Conservation (phyloP, 352 stramenopile species). For the Phytophthora hybrid region DNA sequence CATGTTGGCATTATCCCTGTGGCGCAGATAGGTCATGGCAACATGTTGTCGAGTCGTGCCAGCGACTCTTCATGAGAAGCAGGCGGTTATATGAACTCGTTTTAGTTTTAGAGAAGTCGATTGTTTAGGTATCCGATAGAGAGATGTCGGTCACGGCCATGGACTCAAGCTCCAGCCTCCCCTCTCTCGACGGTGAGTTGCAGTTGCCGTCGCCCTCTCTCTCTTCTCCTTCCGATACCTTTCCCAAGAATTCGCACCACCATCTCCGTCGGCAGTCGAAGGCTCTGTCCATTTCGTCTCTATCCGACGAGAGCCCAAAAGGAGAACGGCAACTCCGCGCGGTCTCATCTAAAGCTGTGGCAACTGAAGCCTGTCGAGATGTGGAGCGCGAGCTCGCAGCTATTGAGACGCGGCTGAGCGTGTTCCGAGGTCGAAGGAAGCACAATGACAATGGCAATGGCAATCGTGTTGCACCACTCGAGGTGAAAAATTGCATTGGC, state of each 20-base stretch:
- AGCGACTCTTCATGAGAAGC: conserved; percentile 16
- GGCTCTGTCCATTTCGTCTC: conserved; percentile 42
- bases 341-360: background rate
- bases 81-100: conserved; percentile 5
- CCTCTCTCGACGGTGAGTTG: background rate
- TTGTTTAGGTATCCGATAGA: background rate
- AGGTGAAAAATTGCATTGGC: background rate
- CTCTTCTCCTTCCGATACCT: background rate
- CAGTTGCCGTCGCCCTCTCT: background rate
- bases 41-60: conserved; percentile 4
- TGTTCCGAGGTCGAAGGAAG: conserved; percentile 33
- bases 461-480: conserved; percentile 10
- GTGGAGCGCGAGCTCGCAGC: conserved; percentile 52
- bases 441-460: background rate
- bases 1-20: background rate
- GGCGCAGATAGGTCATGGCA: background rate
- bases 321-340: conserved; percentile 4
- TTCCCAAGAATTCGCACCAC: conserved; percentile 3
- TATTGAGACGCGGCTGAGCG: conserved; percentile 45
- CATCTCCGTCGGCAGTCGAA: conserved; percentile 15
- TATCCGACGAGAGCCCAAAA: conserved; percentile 23
- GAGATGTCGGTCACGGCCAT: conserved; percentile 22
- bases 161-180: conserved; percentile 11
- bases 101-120: background rate
- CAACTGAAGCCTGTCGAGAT: conserved; percentile 49